A percentile compares a stretch with the other conserved stretches of the same genome.
Evolutionary conservation across 768 basidiomycete species (phyloP).

Genomic region (Crucibulum laeve): DNA sequence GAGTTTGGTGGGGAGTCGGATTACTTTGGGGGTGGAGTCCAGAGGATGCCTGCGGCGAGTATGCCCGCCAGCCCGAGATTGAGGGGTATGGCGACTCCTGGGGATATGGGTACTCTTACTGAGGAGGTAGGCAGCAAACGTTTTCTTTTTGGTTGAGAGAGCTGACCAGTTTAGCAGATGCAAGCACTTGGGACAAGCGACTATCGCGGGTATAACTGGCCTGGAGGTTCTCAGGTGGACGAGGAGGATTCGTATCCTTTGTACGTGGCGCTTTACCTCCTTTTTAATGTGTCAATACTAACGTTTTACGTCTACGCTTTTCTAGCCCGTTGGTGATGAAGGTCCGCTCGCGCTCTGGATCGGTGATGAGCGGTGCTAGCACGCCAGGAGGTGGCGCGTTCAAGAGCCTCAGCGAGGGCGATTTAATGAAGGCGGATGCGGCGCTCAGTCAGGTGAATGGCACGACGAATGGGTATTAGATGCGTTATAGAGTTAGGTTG

Average conservation of each 20-base stretch:
- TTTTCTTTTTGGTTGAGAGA: constrained; percentile 1
- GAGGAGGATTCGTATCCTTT: constrained; percentile 92
- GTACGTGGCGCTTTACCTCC: constrained; percentile 39
- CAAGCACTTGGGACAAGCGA: constrained; percentile 83
- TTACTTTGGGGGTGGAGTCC: constrained; percentile 59
- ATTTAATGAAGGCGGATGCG: constrained; percentile 83
- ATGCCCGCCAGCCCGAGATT: constrained; percentile 87
- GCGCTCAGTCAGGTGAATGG: constrained; percentile 62
- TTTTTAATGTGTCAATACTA: background rate
- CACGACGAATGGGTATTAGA: background rate
- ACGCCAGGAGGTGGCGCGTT: constrained; percentile 85
- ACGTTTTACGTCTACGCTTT: constrained; percentile 6
- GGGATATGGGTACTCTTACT: constrained; percentile 87
- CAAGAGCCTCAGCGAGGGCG: constrained; percentile 81
- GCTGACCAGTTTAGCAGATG: constrained; percentile 49
- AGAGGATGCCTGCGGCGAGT: constrained; percentile 66
- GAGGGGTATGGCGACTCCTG: constrained; percentile 86
- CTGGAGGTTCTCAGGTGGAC: constrained; percentile 56
- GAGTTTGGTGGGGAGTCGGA: constrained; percentile 24
- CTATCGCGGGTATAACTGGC: constrained; percentile 70
- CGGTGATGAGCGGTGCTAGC: constrained; percentile 64
- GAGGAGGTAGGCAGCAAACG: constrained; percentile 54
- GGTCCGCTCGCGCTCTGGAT: constrained; percentile 77
- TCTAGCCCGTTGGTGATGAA: constrained; percentile 85
- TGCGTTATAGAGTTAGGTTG: no score